Base-by-base conservation (phyloP, 176 grass and related monocot genomes). In the Melocanna baccifera region DNA sequence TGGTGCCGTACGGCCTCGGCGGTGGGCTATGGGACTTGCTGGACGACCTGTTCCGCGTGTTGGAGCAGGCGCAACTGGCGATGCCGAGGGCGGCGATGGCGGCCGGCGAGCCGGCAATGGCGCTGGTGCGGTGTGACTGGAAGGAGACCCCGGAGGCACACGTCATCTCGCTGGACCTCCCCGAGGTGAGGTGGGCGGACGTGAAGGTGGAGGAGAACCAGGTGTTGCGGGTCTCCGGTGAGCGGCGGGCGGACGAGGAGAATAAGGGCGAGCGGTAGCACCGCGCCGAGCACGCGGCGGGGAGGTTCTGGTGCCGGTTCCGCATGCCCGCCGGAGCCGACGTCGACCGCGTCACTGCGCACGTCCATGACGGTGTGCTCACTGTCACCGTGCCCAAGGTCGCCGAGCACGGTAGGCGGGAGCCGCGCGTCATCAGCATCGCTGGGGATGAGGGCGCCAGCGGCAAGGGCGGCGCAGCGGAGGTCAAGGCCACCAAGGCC, bases 121-220 rank as follows among this genome's bases (percentile, higher is more conserved):
- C 79, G 1, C 83, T 94, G 40, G 88, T 83, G 12, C 77, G 75
- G 9, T 87, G 82, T 67, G 88, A 93, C 69, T 94, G 92, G 92
- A 94, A 94, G 83, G 92, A 94, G 86, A 91, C 92, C 0, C 70
- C 86, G 0, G 79, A 81, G 15, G 92, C 79, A 19, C 88, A 91
- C 69, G 47, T 94, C 7, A 86, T 94, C 71, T 25, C 75, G 68
- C 42, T 94, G 55, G 92, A 89, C 65, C 80, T 91, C 10, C 92
- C 89, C 23, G 88, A 86, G 9, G 83, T 89, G 56, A 79, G 69
- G 70, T 51, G 70, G 9, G 89, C 84, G 36, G 92, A 91, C 50
- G 81, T 94, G 37, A 84, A 26, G 80, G 78, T 89, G 22, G 89
- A 94, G 58, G 86, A 91, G 55, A 86, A 41, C 80, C 78, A 83